Conservation (phyloP, 2,329 filamentous ascomycete species). For the Dactylellina sp. region DNA sequence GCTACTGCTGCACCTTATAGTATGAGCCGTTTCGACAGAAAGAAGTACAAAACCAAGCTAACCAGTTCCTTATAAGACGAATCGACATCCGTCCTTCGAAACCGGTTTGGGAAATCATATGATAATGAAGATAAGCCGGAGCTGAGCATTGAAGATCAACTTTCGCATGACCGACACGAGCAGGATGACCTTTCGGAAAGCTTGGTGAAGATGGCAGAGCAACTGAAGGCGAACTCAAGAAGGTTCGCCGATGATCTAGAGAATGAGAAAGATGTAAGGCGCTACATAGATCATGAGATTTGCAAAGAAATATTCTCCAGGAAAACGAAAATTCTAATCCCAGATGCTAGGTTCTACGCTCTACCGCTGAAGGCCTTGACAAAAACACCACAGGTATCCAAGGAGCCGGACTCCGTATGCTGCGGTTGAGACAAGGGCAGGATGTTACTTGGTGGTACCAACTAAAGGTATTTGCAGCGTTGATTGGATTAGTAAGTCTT, state of each 20-base stretch:
- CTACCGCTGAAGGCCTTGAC: slow-evolving; percentile 39
- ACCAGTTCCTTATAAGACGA: slow-evolving; percentile 35
- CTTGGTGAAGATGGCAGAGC: slow-evolving; percentile 81
- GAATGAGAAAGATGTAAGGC: slow-evolving; percentile 74
- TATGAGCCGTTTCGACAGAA: slow-evolving; percentile 3
- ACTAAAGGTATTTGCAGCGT: slow-evolving; percentile 53
- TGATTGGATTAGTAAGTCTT: slow-evolving; percentile 51
- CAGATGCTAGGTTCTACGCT: slow-evolving; percentile 28
- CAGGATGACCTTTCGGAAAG: slow-evolving; percentile 85
- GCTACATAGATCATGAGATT: background rate
- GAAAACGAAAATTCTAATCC: background rate
- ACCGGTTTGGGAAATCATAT: slow-evolving; percentile 40
- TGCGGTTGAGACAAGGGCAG: slow-evolving; percentile 49
- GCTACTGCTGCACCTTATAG: slow-evolving; percentile 34
- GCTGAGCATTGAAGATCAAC: slow-evolving; percentile 34
- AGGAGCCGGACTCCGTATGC: slow-evolving; percentile 52
- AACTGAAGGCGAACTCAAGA: slow-evolving; percentile 80
- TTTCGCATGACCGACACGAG: slow-evolving; percentile 76
- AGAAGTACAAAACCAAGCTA: background rate
- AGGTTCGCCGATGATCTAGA: slow-evolving; percentile 79
- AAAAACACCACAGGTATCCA: slow-evolving; percentile 46
- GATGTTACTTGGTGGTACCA: slow-evolving; percentile 56
- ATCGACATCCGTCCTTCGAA: slow-evolving; percentile 37
- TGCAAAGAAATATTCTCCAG: background rate
- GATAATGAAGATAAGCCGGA: slow-evolving; percentile 27